Base-by-base conservation (phyloP, 2,329 filamentous ascomycete genomes). In the Fusarium protoensiforme region DNA sequence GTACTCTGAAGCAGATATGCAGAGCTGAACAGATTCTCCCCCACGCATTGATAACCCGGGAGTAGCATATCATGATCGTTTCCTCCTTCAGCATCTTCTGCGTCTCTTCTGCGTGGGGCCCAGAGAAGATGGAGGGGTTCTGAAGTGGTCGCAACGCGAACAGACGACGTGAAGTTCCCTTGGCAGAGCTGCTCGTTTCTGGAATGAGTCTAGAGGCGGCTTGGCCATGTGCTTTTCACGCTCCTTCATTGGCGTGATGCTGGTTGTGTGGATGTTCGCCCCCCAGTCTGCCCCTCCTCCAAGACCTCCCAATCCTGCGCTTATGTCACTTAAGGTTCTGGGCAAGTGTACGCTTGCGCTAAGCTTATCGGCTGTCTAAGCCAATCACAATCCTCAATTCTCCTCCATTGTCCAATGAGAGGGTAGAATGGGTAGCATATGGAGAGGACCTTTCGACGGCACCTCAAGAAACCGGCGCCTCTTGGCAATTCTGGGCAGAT, bases 311-410 rank as follows among this genome's bases (percentile, higher is more conserved):
- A 66, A 73, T 68, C 71, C 73, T 74, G 67, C 64, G 71, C 65
- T 73, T 75, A 68, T 76, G 61, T 68, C 65, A 41, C 58, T 69
- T 72, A 75, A 77, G 64, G 64, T 77, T 77, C 65, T 70, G 60
- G 64, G 69, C 76, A 69, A 61, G 60, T 60, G 61, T 53, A 68
- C 36, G 64, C 59, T 67, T 73, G 67, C 54, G 36, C 68, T 67
- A 75, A 76, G 75, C 74, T 77, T 77, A 77, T 78, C 75, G 61
- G 64, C 43, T 69, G 64, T 31, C 43, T 36, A 62, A 59, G 57
- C 33, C 61, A 68, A 66, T 68, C 43, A 65, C 51, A 43, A 38
- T 46, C 60, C 61, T 39, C 64, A 67, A 70, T 64, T 63, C 33
- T 7, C 14, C 9, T 16, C 11, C 48, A 69, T 65, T 68, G 71